Conservation (phyloP, 2,329 filamentous ascomycete genomes). For the Didymella pomorum region DNA sequence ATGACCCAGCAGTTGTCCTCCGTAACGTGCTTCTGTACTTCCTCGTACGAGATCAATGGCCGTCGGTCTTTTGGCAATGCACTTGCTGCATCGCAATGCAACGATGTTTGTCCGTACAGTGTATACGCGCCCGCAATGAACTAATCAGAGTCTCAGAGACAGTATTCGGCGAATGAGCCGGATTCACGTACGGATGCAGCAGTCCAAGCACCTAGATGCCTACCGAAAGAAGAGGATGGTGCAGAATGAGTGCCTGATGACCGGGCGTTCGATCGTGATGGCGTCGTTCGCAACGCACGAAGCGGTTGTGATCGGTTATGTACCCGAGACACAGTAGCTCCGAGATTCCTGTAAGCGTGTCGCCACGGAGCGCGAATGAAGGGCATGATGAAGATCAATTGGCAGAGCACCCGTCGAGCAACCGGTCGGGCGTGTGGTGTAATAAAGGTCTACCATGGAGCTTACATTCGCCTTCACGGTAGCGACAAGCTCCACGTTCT, state of each 20-base stretch:
- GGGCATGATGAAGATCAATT: not conserved
- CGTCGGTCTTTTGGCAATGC: not conserved
- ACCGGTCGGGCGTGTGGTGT: not conserved
- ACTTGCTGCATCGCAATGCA: conserved; percentile 6
- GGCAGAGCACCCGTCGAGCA: not conserved
- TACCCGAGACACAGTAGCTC: no score
- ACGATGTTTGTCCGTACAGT: conserved; percentile 1
- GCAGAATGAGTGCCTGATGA: not conserved
- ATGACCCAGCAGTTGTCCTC: conserved; percentile 11
- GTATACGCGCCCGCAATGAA: conserved; percentile 3
- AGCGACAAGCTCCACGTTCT: not conserved
- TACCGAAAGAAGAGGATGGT: not conserved
- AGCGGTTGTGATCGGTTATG: not conserved
- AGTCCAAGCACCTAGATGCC: not conserved
- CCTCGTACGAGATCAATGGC: conserved; percentile 2
- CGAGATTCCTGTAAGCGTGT: not conserved
- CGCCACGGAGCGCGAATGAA: conserved; percentile 3
- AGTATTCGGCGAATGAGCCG: no score
- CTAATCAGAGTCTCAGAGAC: not conserved
- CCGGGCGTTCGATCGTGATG: not conserved
- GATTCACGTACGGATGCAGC: conserved; percentile 1
- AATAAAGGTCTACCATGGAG: not conserved
- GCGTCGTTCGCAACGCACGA: not conserved
- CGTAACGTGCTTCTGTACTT: conserved; percentile 9
- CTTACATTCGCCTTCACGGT: not conserved